phyloP scores from a whole-genome alignment of 2,329 filamentous ascomycete species.

The Emericellopsis cladophorae region DNA sequence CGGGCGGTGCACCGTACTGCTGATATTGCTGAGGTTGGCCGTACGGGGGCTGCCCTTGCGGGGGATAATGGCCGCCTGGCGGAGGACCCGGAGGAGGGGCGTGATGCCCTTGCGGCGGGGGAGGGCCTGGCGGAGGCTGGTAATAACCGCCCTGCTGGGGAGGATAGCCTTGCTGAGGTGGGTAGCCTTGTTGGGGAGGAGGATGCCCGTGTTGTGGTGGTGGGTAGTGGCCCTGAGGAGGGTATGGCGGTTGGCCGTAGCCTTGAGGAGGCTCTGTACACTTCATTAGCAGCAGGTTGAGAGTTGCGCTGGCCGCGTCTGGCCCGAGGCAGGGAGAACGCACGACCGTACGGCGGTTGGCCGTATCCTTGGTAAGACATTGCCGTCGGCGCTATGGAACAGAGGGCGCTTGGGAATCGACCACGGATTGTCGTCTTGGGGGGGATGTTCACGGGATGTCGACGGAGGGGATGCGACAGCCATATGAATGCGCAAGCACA shows the following conservation, averaged over 20 bases:
- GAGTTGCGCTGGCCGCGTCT: too few species aligned
- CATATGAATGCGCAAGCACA: too few species aligned
- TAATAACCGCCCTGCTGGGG: constrained; percentile 15
- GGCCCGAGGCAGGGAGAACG: constrained; percentile 7
- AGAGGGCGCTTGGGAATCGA: too few species aligned
- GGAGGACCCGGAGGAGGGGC: constrained; percentile 20
- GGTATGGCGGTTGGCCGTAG: constrained; percentile 22
- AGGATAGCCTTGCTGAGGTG: constrained; percentile 15
- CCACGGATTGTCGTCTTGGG: too few species aligned
- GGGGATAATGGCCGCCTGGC: constrained; percentile 16
- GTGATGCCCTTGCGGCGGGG: constrained; percentile 18
- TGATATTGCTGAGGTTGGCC: constrained; percentile 9
- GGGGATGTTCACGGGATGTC: too few species aligned
- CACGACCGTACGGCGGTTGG: constrained; percentile 19
- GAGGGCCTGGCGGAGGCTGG: constrained; percentile 11
- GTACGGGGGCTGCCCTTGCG: constrained; percentile 14
- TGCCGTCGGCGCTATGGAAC: too few species aligned
- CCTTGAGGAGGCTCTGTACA: constrained; percentile 18
- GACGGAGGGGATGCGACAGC: too few species aligned
- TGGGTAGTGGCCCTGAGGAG: constrained; percentile 13
- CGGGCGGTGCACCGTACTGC: constrained; percentile 12
- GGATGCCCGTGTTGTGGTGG: constrained; percentile 8
- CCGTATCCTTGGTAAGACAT: constrained; percentile 24
- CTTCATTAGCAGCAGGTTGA: background rate
- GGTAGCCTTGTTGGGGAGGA: constrained; percentile 13